phyloP scores from a whole-genome alignment of 805 yeast species.

The Yamadazyma paraphyllophila region DNA sequence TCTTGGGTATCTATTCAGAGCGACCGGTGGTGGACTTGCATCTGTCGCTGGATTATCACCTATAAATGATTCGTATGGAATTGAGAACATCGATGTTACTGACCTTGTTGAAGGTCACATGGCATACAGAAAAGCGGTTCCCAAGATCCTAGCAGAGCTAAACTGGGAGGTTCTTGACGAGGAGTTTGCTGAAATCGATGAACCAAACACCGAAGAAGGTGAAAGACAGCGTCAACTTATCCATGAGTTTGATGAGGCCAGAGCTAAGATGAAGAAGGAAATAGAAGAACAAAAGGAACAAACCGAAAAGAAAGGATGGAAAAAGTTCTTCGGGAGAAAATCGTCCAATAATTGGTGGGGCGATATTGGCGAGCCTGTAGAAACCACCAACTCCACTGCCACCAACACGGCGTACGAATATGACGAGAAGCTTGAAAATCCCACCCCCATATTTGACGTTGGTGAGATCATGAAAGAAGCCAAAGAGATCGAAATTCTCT shows the following conservation, averaged over 20 bases:
- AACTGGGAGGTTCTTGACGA: constrained; percentile 85
- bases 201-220: constrained; percentile 85
- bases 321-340: constrained; percentile 46
- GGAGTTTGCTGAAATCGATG: constrained; percentile 93
- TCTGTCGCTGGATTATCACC: constrained; percentile 90
- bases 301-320: constrained; percentile 44
- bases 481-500: constrained; percentile 36
- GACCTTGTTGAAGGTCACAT: constrained; percentile 89
- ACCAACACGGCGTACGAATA: constrained; percentile 12
- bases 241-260: constrained; percentile 82
- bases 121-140: constrained; percentile 95
- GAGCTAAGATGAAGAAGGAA: constrained; percentile 55
- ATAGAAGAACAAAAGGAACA: constrained; percentile 21
- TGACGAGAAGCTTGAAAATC: constrained; percentile 21
- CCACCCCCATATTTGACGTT: constrained; percentile 41
- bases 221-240: constrained; percentile 82
- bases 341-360: constrained; percentile 56
- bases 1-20: constrained; percentile 89
- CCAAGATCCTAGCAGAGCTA: constrained; percentile 62
- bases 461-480: constrained; percentile 44
- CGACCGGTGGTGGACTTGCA: constrained; percentile 90
- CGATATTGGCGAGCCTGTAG: constrained; percentile 32
- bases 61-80: constrained; percentile 55
- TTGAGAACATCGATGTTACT: constrained; percentile 88
- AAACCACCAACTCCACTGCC: constrained; percentile 5